Conservation (phyloP, 2,329 filamentous ascomycete species). For the Teratosphaeria zuluensis region DNA sequence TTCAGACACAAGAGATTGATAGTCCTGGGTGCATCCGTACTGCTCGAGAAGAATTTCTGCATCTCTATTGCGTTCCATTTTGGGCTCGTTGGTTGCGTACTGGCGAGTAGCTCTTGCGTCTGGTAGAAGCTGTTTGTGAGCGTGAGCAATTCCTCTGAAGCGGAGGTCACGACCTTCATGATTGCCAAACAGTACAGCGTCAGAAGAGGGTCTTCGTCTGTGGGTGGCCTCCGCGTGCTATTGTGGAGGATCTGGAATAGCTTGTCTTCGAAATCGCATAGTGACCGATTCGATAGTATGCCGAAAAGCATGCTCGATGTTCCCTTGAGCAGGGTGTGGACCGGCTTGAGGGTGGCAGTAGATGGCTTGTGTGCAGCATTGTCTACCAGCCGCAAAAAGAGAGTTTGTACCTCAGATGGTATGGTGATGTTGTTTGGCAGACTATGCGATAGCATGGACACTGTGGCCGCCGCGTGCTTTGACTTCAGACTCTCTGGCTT, state of each 20-base stretch:
- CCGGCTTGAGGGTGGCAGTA: slow-evolving; percentile 18
- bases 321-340: slow-evolving; percentile 25
- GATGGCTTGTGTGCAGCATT: slow-evolving; percentile 19
- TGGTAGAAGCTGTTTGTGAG: slow-evolving; percentile 17
- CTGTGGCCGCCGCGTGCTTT: slow-evolving; percentile 15
- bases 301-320: slow-evolving; percentile 21
- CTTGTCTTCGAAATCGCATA: slow-evolving; percentile 22
- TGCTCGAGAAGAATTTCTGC: slow-evolving; percentile 24
- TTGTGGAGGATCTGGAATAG: slow-evolving; percentile 24
- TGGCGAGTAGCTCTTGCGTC: slow-evolving; percentile 22
- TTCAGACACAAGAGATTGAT: slow-evolving; percentile 25
- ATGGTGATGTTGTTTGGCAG: slow-evolving; percentile 20
- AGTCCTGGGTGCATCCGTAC: slow-evolving; percentile 23
- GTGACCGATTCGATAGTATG: slow-evolving; percentile 16
- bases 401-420: slow-evolving; percentile 23
- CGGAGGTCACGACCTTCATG: slow-evolving; percentile 22
- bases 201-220: slow-evolving; percentile 20
- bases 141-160: slow-evolving; percentile 12
- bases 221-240: slow-evolving; percentile 5
- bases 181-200: slow-evolving; percentile 28
- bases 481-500: slow-evolving; percentile 8
- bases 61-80: slow-evolving; percentile 22
- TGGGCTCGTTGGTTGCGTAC: slow-evolving; percentile 14
- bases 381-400: slow-evolving; percentile 24
- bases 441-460: slow-evolving; percentile 21